A percentile compares a stretch with the other conserved stretches of the same genome.
Evolutionary conservation across 768 basidiomycete genomes (phyloP).

Genomic region (Tephrocybe sp.): DNA sequence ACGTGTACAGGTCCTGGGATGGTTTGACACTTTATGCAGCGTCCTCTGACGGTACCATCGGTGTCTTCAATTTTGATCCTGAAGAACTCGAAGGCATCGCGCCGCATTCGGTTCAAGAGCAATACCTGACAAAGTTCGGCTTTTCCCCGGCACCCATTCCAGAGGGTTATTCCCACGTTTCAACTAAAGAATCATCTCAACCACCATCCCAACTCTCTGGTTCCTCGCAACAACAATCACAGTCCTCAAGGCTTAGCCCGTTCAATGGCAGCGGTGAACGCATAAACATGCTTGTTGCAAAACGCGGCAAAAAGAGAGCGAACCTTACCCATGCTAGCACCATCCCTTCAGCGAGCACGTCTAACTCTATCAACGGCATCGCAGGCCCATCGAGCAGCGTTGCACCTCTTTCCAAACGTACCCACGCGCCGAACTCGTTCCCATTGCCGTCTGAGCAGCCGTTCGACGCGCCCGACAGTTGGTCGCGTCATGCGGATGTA

Average conservation of each 20-base stretch:
- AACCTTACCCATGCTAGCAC: slow-evolving; percentile 22
- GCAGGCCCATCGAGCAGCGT: slow-evolving; percentile 21
- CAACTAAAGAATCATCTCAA: slow-evolving; percentile 14
- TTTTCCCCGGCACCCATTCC: slow-evolving; percentile 69
- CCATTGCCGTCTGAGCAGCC: slow-evolving; percentile 51
- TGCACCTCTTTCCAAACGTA: slow-evolving; percentile 34
- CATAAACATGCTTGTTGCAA: slow-evolving; percentile 74
- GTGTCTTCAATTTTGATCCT: slow-evolving; percentile 80
- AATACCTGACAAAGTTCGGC: slow-evolving; percentile 81
- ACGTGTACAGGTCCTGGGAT: slow-evolving; percentile 78
- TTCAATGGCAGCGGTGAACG: slow-evolving; percentile 51
- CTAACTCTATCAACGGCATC: slow-evolving; percentile 15
- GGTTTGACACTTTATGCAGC: slow-evolving; percentile 91
- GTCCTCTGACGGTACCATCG: slow-evolving; percentile 94
- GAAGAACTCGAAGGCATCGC: slow-evolving; percentile 83
- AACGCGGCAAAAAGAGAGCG: slow-evolving; percentile 68
- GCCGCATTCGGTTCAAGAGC: slow-evolving; percentile 67
- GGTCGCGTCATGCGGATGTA: slow-evolving; percentile 37
- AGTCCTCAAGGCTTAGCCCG: slow-evolving; percentile 28
- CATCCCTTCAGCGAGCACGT: slow-evolving; percentile 24
- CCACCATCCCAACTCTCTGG: slow-evolving; percentile 48
- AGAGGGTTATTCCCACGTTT: slow-evolving; percentile 65
- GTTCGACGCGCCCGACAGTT: slow-evolving; percentile 38
- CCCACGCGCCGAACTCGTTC: slow-evolving; percentile 38
- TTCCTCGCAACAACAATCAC: slow-evolving; percentile 26